These are phyloP conservation scores for Cyclotella kingstonii DNA, from an alignment of 108 stramenopile genomes.

Conservation along the genomic window DNA sequence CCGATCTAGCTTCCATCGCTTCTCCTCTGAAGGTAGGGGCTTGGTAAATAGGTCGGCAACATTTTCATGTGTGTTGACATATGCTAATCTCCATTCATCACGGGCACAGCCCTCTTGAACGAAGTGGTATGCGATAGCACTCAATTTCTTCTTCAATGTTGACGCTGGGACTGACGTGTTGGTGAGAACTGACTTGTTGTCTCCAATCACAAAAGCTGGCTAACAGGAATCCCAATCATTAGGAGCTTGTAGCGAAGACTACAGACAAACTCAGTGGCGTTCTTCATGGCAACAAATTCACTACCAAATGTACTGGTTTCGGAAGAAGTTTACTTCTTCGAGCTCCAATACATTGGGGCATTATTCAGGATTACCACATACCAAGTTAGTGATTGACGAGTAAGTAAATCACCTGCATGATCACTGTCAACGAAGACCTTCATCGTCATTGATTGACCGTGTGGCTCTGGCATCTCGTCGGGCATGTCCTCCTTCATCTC, in stretches of 20 bases:
- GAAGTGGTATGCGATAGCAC: slow-evolving; percentile 48
- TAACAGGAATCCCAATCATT: slow-evolving; percentile 52
- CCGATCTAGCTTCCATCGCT: too few species aligned
- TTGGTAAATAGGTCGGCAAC: too few species aligned
- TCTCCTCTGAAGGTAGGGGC: too few species aligned
- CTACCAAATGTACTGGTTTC: slow-evolving; percentile 33
- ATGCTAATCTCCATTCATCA: slow-evolving; percentile 1
- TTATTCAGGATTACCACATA: slow-evolving; percentile 20
- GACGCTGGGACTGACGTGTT: slow-evolving; percentile 46
- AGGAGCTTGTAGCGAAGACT: slow-evolving; percentile 55
- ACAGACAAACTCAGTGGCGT: slow-evolving; percentile 31
- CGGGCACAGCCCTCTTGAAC: slow-evolving; percentile 22
- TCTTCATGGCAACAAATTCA: slow-evolving; percentile 56
- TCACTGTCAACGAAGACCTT: slow-evolving; percentile 36
- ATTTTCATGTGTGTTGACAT: slow-evolving; percentile 1
- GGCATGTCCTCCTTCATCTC: slow-evolving; percentile 28
- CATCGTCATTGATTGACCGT: slow-evolving; percentile 30
- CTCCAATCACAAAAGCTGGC: slow-evolving; percentile 8
- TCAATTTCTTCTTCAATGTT: slow-evolving; percentile 54
- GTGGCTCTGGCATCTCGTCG: slow-evolving; percentile 23
- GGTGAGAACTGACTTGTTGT: slow-evolving; percentile 29
- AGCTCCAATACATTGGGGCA: slow-evolving; percentile 30
- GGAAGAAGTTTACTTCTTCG: slow-evolving; percentile 43
- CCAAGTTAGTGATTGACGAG: slow-evolving; percentile 31
- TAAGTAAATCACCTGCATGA: slow-evolving; percentile 38